These are phyloP conservation scores for Craterostigma plantagineum DNA, from an alignment of 257 asterid species.

Conservation along the genomic window DNA sequence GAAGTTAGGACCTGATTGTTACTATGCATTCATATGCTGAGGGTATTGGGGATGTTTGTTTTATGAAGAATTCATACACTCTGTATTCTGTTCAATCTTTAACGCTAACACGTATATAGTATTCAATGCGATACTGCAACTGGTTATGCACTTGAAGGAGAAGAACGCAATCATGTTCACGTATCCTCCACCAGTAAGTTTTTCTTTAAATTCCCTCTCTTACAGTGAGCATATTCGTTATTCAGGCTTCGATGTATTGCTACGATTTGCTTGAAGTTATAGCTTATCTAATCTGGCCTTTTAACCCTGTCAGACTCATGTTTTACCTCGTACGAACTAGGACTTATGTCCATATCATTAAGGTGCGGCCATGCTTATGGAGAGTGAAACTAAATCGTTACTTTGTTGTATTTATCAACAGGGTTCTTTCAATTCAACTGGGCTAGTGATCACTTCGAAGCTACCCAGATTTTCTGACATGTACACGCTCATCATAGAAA, in stretches of 20 bases:
- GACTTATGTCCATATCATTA: no score
- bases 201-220: background rate
- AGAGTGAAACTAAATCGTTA: background rate
- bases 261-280: no score
- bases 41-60: no score
- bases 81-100: conserved; percentile 25
- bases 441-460: conserved; percentile 71
- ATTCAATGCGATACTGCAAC: conserved; percentile 62
- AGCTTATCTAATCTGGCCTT: no score
- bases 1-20: no score
- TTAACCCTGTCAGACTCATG: no score
- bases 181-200: conserved; percentile 75
- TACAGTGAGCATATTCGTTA: no score
- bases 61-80: conserved; percentile 1
- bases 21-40: no score
- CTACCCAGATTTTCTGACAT: conserved; percentile 87
- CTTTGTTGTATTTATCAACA: conserved; percentile 10
- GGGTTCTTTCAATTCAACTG: conserved; percentile 73
- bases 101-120: conserved; percentile 82
- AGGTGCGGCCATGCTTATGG: no score
- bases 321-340: no score
- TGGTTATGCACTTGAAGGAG: conserved; percentile 59
- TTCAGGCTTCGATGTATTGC: no score
- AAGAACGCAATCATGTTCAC: conserved; percentile 83
- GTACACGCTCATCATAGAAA: conserved; percentile 67